These are phyloP conservation scores for Funneliformis mosseae DNA, from an alignment of 192 early-diverging fungal species.

Conservation along the genomic window DNA sequence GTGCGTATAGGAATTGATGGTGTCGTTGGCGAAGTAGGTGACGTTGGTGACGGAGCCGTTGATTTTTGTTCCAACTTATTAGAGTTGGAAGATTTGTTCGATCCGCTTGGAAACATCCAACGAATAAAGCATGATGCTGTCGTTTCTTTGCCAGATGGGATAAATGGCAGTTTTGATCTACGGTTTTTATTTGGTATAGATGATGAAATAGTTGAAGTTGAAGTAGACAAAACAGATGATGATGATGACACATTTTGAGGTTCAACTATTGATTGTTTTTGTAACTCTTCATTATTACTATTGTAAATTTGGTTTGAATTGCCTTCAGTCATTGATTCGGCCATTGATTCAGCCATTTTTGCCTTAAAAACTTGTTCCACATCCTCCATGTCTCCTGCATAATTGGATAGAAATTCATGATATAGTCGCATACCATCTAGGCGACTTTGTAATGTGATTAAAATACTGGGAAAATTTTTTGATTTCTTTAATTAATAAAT, in stretches of 20 bases:
- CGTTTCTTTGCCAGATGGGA: slow-evolving; percentile 21
- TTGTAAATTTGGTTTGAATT: background rate
- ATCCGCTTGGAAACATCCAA: slow-evolving; percentile 5
- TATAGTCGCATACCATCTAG: slow-evolving; percentile 4
- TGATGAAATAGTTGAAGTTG: background rate
- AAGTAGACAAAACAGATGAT: background rate
- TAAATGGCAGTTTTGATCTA: background rate
- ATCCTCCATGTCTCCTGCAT: background rate
- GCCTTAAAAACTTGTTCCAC: slow-evolving; percentile 4
- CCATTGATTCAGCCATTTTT: background rate
- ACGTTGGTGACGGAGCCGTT: background rate
- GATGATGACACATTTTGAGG: background rate
- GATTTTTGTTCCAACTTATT: background rate
- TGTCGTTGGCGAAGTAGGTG: background rate
- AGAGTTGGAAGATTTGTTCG: background rate
- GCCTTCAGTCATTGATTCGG: background rate
- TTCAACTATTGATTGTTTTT: background rate
- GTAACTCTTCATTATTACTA: background rate
- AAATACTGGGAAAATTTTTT: background rate
- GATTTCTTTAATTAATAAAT: background rate
- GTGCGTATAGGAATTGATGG: background rate
- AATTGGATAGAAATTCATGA: slow-evolving; percentile 11
- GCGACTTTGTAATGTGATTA: slow-evolving; percentile 19
- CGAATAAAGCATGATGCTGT: slow-evolving; percentile 8
- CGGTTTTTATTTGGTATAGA: background rate